Percentiles rank a stretch among this genome's conserved stretches.
These are phyloP conservation scores for Artemisia argyi DNA, from an alignment of 129 eudicot genomes.

Conservation along the genomic window DNA sequence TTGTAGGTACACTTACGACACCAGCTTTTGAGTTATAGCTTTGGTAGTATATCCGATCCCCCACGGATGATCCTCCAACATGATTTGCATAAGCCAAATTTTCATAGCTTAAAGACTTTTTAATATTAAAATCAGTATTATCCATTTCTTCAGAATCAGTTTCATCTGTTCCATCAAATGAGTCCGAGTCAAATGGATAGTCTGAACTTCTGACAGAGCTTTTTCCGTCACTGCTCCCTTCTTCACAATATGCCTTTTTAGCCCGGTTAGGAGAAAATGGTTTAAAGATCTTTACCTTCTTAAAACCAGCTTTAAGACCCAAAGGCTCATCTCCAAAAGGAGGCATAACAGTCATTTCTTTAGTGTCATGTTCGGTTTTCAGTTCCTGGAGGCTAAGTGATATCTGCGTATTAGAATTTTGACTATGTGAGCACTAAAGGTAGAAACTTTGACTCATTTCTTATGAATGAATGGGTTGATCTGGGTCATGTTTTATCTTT, in stretches of 20 bases:
- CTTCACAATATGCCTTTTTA: slow-evolving; percentile 46
- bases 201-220: slow-evolving; percentile 46
- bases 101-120: slow-evolving; percentile 53
- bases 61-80: slow-evolving; percentile 9
- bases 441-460: background rate
- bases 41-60: slow-evolving; percentile 44
- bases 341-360: background rate
- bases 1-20: slow-evolving; percentile 16
- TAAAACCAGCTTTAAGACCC: slow-evolving; percentile 14
- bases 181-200: slow-evolving; percentile 56
- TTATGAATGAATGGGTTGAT: background rate
- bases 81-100: slow-evolving; percentile 32
- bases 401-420: slow-evolving; percentile 35
- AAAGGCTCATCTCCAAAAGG: background rate
- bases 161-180: slow-evolving; percentile 50
- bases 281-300: slow-evolving; percentile 21
- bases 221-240: slow-evolving; percentile 55
- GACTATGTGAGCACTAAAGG: background rate
- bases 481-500: background rate
- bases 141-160: slow-evolving; percentile 48
- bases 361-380: slow-evolving; percentile 15
- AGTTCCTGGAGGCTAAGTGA: slow-evolving; percentile 50
- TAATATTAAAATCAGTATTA: slow-evolving; percentile 33
- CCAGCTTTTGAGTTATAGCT: slow-evolving; percentile 30
- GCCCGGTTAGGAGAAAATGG: slow-evolving; percentile 40